phyloP scores from a whole-genome alignment of 2,329 filamentous ascomycete genomes.

The Ophiosphaerella korrae region DNA sequence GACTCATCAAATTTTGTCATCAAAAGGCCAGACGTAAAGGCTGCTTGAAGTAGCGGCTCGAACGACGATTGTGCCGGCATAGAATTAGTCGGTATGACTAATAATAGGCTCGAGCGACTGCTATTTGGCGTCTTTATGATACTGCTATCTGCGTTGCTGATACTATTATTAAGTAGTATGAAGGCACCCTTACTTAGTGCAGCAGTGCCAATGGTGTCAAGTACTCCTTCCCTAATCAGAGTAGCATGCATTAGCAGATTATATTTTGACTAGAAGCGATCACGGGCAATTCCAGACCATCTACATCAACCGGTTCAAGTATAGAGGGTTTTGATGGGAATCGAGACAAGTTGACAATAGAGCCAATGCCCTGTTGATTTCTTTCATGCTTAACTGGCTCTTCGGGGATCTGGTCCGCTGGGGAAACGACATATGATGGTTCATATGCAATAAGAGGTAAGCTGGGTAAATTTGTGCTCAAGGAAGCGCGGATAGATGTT shows the following conservation, averaged over 20 bases:
- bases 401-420: slow-evolving; percentile 13
- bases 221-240: slow-evolving; percentile 30
- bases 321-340: slow-evolving; percentile 81
- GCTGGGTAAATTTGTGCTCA: slow-evolving; percentile 49
- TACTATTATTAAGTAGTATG: slow-evolving; percentile 22
- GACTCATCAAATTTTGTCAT: slow-evolving; percentile 5
- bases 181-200: slow-evolving; percentile 31
- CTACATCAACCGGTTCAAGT: slow-evolving; percentile 69
- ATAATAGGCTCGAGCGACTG: slow-evolving; percentile 12
- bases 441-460: slow-evolving; percentile 45
- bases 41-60: slow-evolving; percentile 29
- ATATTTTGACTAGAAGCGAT: slow-evolving; percentile 24
- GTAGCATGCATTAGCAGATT: slow-evolving; percentile 38
- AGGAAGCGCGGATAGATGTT: slow-evolving; percentile 43
- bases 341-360: slow-evolving; percentile 43
- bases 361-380: slow-evolving; percentile 31
- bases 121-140: slow-evolving; percentile 10
- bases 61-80: slow-evolving; percentile 13
- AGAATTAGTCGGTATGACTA: slow-evolving; percentile 17
- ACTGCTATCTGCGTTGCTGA: slow-evolving; percentile 9
- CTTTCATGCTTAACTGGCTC: slow-evolving; percentile 15
- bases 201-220: slow-evolving; percentile 34
- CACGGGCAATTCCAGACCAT: slow-evolving; percentile 46
- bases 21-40: slow-evolving; percentile 24
- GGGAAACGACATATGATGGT: slow-evolving; percentile 25